Evolutionary conservation across 805 yeast species (phyloP).

Genomic region (Komagataella pseudopastoris): DNA sequence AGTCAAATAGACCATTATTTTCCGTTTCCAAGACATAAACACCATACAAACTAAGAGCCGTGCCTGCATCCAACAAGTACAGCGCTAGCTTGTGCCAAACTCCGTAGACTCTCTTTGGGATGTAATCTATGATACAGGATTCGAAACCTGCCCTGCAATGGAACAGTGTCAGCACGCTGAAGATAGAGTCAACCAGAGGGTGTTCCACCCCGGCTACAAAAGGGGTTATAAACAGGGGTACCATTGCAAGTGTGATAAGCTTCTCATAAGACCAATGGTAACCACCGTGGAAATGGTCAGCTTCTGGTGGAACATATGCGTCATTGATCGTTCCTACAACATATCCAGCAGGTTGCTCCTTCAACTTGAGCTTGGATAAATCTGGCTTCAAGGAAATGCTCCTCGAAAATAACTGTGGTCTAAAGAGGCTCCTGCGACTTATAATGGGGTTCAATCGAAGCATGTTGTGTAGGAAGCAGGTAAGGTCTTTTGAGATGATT

Average conservation of each 20-base stretch:
- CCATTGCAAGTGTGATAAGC: conserved; percentile 39
- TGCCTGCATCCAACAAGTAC: conserved; percentile 57
- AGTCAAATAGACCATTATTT: conserved; percentile 63
- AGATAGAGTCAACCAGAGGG: conserved; percentile 57
- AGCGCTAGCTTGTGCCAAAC: conserved; percentile 56
- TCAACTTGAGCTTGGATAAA: conserved; percentile 1
- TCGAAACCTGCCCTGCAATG: conserved; percentile 83
- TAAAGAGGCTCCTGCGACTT: neutral
- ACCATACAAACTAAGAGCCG: conserved; percentile 63
- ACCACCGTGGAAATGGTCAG: conserved; percentile 49
- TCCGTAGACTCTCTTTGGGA: conserved; percentile 80
- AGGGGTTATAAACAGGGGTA: conserved; percentile 54
- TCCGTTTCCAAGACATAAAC: conserved; percentile 71
- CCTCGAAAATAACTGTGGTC: neutral
- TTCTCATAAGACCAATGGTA: conserved; percentile 67
- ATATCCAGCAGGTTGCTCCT: conserved; percentile 54
- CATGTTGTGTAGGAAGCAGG: neutral
- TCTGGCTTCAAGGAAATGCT: conserved; percentile 4
- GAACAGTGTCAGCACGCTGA: conserved; percentile 51
- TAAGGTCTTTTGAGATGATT: no score
- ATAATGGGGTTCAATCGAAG: neutral
- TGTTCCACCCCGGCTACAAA: conserved; percentile 39
- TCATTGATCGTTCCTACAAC: conserved; percentile 65
- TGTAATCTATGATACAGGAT: conserved; percentile 86
- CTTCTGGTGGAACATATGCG: conserved; percentile 47